These are phyloP conservation scores for Penicillium sp. DNA, from an alignment of 2,329 filamentous ascomycete genomes.

Conservation along the genomic window DNA sequence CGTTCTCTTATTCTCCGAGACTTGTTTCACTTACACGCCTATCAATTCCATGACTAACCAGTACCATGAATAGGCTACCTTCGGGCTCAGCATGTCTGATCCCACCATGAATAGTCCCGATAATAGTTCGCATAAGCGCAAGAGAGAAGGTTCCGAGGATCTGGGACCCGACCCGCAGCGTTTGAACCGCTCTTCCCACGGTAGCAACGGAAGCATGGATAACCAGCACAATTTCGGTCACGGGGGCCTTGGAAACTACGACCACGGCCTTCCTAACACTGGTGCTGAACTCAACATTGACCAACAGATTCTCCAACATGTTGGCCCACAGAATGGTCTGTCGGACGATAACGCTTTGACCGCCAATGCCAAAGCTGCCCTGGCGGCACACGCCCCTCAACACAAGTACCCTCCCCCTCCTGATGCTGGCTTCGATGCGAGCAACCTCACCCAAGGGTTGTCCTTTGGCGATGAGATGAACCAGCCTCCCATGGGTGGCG, in stretches of 20 bases:
- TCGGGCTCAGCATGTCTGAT: conserved; percentile 37
- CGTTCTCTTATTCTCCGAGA: neutral
- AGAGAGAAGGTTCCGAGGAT: conserved; percentile 42
- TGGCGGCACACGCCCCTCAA: conserved; percentile 46
- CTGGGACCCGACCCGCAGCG: conserved; percentile 42
- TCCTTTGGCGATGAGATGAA: conserved; percentile 43
- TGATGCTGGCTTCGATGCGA: conserved; percentile 39
- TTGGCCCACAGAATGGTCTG: conserved; percentile 55
- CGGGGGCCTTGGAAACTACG: conserved; percentile 36
- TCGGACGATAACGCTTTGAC: conserved; percentile 49
- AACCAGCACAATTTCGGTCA: conserved; percentile 37
- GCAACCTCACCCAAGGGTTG: conserved; percentile 37
- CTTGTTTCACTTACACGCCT: neutral
- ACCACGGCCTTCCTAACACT: conserved; percentile 40
- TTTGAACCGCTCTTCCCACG: conserved; percentile 42
- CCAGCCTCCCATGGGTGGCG: conserved; percentile 36
- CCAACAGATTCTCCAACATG: conserved; percentile 49
- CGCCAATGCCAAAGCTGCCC: conserved; percentile 49
- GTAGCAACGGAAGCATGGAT: conserved; percentile 42
- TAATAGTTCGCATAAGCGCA: conserved; percentile 40
- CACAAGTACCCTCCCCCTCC: conserved; percentile 48
- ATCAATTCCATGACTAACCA: conserved; percentile 21
- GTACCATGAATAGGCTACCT: conserved; percentile 7
- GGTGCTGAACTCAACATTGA: conserved; percentile 45
- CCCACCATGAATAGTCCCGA: conserved; percentile 39